These are phyloP conservation scores for Penicillium egyptiacum DNA, from an alignment of 495 filamentous ascomycete genomes.

Conservation along the genomic window DNA sequence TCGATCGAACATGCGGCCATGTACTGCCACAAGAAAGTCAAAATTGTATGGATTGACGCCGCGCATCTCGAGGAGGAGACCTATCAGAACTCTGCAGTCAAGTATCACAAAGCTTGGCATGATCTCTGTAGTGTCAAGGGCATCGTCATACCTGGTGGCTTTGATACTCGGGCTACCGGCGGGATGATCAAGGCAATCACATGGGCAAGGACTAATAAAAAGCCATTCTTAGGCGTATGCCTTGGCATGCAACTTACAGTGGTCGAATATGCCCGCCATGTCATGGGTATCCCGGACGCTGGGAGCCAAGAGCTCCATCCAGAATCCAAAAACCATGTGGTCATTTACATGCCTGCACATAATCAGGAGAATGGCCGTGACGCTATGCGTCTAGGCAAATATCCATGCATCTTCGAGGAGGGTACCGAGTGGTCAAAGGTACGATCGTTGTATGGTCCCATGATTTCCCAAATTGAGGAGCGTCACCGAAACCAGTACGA, in stretches of 20 bases:
- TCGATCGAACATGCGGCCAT: conserved; percentile 85
- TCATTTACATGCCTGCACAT: conserved; percentile 86
- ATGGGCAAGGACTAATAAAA: conserved; percentile 74
- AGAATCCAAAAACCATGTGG: conserved; percentile 54
- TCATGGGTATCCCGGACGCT: conserved; percentile 59
- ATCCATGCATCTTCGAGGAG: conserved; percentile 67
- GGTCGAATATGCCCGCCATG: conserved; percentile 73
- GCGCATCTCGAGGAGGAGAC: conserved; percentile 68
- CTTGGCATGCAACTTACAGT: conserved; percentile 93
- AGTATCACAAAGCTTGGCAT: conserved; percentile 84
- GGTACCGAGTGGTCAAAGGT: conserved; percentile 75
- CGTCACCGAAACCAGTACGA: neutral
- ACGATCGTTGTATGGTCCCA: conserved; percentile 64
- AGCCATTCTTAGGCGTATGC: conserved; percentile 84
- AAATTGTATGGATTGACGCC: conserved; percentile 76
- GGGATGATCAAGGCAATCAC: conserved; percentile 81
- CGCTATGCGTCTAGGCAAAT: conserved; percentile 82
- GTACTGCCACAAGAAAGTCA: conserved; percentile 74
- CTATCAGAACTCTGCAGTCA: conserved; percentile 57
- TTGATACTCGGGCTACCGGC: conserved; percentile 71
- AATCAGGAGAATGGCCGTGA: conserved; percentile 68
- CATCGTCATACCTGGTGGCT: conserved; percentile 63
- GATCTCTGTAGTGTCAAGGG: conserved; percentile 63
- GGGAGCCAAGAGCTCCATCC: conserved; percentile 64
- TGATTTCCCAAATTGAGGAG: neutral